Evolutionary conservation across 768 basidiomycete genomes (phyloP).

Genomic region (Kwoniella sp.): DNA sequence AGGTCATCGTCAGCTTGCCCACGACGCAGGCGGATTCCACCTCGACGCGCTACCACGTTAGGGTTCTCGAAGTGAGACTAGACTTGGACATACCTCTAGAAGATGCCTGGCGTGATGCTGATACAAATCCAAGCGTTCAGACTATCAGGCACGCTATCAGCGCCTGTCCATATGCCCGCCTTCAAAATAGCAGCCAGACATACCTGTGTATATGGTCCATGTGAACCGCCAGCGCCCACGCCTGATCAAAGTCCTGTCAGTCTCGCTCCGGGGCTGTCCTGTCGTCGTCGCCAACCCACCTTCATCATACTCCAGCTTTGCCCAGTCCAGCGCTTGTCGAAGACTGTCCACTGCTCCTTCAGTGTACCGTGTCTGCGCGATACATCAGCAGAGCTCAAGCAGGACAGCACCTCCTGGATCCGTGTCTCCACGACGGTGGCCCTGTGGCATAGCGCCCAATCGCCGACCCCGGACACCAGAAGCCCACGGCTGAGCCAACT

Average conservation of each 20-base stretch:
- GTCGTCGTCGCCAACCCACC: slow-evolving; percentile 55
- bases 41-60: too few species aligned
- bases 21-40: neutral
- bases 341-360: slow-evolving; percentile 81
- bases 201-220: slow-evolving; percentile 85
- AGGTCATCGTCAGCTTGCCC: neutral
- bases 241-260: slow-evolving; percentile 54
- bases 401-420: too few species aligned
- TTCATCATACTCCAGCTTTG: slow-evolving; percentile 83
- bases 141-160: too few species aligned
- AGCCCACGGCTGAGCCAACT: too few species aligned
- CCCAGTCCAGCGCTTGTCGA: slow-evolving; percentile 74
- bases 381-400: neutral
- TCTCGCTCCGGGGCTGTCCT: neutral
- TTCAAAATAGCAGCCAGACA: slow-evolving; percentile 7
- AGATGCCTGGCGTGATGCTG: slow-evolving; percentile 66
- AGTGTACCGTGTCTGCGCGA: slow-evolving; percentile 8
- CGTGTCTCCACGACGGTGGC: too few species aligned
- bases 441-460: too few species aligned
- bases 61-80: too few species aligned
- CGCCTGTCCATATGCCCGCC: too few species aligned
- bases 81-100: slow-evolving; percentile 64
- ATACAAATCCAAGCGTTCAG: slow-evolving; percentile 83
- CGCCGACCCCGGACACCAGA: too few species aligned
- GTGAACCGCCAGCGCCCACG: slow-evolving; percentile 68